Evolutionary conservation across 352 stramenopile species (phyloP), one percentile per base, ranked within the genome.

Genomic region (Globisporangium nagaii): DNA sequence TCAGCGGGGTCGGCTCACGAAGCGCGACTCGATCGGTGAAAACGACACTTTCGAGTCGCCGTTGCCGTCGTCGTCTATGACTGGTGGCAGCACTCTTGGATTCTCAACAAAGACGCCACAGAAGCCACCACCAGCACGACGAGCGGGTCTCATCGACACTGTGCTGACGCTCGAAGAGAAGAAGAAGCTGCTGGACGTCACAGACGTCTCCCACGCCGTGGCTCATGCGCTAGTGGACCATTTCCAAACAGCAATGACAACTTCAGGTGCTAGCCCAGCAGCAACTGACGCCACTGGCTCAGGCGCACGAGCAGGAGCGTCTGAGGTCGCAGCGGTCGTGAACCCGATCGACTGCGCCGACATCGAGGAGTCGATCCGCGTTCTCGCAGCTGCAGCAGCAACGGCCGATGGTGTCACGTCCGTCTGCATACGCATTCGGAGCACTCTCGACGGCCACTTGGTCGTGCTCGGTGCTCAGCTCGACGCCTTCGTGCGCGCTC

Each of bases 161-260:
- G 25, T 55, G 28, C 10, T 65, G 32, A 62, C 45, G 0, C 48
- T 64, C 4, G 60, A 68, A 13, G 48, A 68, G 39, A 68, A 68
- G 56, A 60, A 56, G 44, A 45, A 48, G 24, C 25, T 64, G 6
- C 42, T 64, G 4, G 57, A 64, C 19, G 30, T 68, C 24, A 47
- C 42, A 1, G 60, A 68, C n/a, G 46, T 53, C 22, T 56, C 56
- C 10, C 48, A 64, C 13, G 37, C 53, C 12, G 55, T 67, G 22
- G 55, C 54, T 11, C 37, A 60, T 19, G 36, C 49, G 19, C 25
- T 68, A 11, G 24, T 68, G 15, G 49, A 64, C 24, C 60, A 68
- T 28, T 68, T 68, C 37, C 36, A 37, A 13, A n/a, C 28, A 2
- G 39, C 56, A 2, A n/a, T 28, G 3, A 3, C 6, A 13, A 9